Conservation (phyloP, 2,329 filamentous ascomycete species). For the Colletotrichum somersetense region DNA sequence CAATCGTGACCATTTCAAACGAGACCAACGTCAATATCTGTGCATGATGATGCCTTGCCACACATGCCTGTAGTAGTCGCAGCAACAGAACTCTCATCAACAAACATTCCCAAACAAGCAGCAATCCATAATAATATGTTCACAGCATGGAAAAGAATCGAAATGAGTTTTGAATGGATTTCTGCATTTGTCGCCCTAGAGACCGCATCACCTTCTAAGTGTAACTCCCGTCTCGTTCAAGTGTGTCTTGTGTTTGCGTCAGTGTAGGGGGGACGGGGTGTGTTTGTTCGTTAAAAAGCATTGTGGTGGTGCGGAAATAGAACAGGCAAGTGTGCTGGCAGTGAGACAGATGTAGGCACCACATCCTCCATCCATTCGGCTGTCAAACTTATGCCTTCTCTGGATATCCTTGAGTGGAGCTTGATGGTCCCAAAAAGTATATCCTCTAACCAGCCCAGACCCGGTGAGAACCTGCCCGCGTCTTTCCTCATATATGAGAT, state of each 20-base stretch:
- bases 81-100: background rate
- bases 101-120: background rate
- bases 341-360: conserved; percentile 22
- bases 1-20: background rate
- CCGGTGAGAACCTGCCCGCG: conserved; percentile 8
- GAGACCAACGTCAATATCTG: background rate
- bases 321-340: conserved; percentile 36
- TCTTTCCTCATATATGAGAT: conserved; percentile 35
- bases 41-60: background rate
- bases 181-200: conserved; percentile 32
- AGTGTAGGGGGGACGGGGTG: conserved; percentile 14
- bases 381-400: conserved; percentile 19
- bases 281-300: conserved; percentile 39
- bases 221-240: conserved; percentile 30
- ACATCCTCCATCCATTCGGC: conserved; percentile 18
- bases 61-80: background rate
- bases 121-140: background rate
- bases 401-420: conserved; percentile 23
- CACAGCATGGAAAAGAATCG: background rate
- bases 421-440: conserved; percentile 17
- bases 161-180: conserved; percentile 21
- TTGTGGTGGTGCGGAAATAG: conserved; percentile 31
- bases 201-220: conserved; percentile 36
- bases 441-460: conserved; percentile 29
- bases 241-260: conserved; percentile 31